Evolutionary conservation across 306 rosid genomes (phyloP).

Genomic region (Quercus variabilis): DNA sequence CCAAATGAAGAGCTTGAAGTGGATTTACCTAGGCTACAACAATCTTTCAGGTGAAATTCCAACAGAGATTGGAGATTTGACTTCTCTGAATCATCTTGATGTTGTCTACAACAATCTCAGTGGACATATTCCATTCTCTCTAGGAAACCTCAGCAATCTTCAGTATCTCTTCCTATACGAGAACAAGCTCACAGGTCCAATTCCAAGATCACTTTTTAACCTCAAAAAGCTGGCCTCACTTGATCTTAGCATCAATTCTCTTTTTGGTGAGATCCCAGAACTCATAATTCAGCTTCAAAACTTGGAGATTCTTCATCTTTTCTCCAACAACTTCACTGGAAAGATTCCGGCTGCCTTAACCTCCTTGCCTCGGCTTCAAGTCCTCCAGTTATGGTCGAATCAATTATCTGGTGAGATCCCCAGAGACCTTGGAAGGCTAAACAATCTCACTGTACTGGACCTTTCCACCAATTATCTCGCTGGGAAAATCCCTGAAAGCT

Average conservation of each 20-base stretch:
- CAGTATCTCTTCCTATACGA: conserved; percentile 74
- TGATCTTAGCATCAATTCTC: conserved; percentile 77
- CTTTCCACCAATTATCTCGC: conserved; percentile 70
- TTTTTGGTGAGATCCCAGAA: conserved; percentile 75
- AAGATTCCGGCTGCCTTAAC: conserved; percentile 53
- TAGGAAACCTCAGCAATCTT: conserved; percentile 63
- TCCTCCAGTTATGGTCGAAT: conserved; percentile 95
- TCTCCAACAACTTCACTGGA: conserved; percentile 68
- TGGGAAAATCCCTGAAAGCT: conserved; percentile 59
- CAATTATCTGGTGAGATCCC: conserved; percentile 73
- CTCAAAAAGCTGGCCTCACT: conserved; percentile 65
- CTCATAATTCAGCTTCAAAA: conserved; percentile 43
- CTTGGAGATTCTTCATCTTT: conserved; percentile 81
- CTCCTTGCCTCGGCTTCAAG: conserved; percentile 67
- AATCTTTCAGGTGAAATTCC: conserved; percentile 82
- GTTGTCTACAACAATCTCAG: conserved; percentile 86
- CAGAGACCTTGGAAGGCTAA: conserved; percentile 52
- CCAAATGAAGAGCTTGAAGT: conserved; percentile 54
- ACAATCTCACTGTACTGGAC: conserved; percentile 78
- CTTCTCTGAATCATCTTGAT: conserved; percentile 65
- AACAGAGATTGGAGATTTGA: conserved; percentile 48
- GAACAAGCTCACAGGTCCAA: conserved; percentile 63
- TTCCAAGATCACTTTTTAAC: conserved; percentile 53
- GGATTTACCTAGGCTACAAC: conserved; percentile 87
- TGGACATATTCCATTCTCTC: conserved; percentile 62